Evolutionary conservation across 805 yeast genomes (phyloP).

Genomic region (Wickerhamiella sergipiensis): DNA sequence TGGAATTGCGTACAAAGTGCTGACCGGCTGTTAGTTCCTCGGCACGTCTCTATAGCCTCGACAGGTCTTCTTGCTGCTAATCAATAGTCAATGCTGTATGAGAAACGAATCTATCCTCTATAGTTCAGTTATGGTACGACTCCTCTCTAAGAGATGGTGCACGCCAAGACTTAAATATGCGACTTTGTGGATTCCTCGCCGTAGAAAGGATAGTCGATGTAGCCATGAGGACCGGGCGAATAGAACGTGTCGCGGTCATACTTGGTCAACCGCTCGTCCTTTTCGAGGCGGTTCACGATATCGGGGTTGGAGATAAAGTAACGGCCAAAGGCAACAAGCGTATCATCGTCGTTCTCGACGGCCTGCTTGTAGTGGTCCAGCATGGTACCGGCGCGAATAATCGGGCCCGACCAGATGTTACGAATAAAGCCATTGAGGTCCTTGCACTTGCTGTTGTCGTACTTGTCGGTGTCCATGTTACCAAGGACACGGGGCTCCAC

Average conservation of each 20-base stretch:
- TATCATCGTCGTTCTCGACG: conserved; percentile 20
- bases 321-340: conserved; percentile 33
- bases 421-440: conserved; percentile 13
- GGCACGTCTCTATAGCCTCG: no score
- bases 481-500: conserved; percentile 34
- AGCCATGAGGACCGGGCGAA: conserved; percentile 28
- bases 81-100: no score
- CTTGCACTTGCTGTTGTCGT: neutral
- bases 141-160: no score
- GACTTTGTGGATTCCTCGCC: neutral
- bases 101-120: no score
- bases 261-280: conserved; percentile 28
- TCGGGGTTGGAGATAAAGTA: conserved; percentile 44
- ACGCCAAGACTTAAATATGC: neutral
- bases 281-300: conserved; percentile 31
- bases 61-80: no score
- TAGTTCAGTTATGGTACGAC: no score
- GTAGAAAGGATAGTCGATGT: conserved; percentile 29
- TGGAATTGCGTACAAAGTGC: neutral
- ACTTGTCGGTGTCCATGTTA: neutral
- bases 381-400: conserved; percentile 14
- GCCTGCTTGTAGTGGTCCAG: neutral
- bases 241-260: conserved; percentile 41
- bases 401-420: conserved; percentile 15
- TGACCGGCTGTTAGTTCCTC: no score